Conservation (phyloP, 176 grass and related monocot genomes). For the Thalia dealbata region DNA sequence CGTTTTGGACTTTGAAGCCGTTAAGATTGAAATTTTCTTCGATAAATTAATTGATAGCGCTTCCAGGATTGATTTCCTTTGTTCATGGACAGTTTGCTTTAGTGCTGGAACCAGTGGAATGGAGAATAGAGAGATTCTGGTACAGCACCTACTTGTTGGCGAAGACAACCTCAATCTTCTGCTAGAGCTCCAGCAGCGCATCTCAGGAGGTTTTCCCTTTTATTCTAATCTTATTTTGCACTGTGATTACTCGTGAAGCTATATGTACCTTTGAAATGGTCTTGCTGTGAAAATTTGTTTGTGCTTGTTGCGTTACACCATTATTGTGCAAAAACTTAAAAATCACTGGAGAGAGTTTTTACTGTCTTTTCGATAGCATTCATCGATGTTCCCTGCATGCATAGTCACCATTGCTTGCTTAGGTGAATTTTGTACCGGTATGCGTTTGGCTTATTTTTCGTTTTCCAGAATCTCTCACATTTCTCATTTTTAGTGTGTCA, state of each 20-base stretch:
- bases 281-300: not conserved
- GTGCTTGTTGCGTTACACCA: not conserved
- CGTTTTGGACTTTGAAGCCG: not conserved
- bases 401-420: too few species aligned
- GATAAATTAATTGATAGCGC: not conserved
- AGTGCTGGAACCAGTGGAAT: constrained; percentile 32
- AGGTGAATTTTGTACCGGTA: too few species aligned
- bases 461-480: too few species aligned
- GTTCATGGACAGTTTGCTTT: constrained; percentile 38
- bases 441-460: too few species aligned
- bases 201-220: constrained; percentile 44
- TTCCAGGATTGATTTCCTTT: constrained; percentile 4
- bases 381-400: too few species aligned
- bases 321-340: not conserved
- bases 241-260: not conserved
- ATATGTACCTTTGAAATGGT: not conserved
- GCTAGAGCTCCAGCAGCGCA: constrained; percentile 64
- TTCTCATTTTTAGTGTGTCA: too few species aligned
- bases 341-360: not conserved
- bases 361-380: too few species aligned
- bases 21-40: not conserved
- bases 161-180: constrained; percentile 76
- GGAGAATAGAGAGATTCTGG: constrained; percentile 73
- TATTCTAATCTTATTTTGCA: not conserved
- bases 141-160: constrained; percentile 88